These are phyloP conservation scores for Lecanicillium sp. DNA, from an alignment of 2,329 filamentous ascomycete genomes.

Conservation along the genomic window DNA sequence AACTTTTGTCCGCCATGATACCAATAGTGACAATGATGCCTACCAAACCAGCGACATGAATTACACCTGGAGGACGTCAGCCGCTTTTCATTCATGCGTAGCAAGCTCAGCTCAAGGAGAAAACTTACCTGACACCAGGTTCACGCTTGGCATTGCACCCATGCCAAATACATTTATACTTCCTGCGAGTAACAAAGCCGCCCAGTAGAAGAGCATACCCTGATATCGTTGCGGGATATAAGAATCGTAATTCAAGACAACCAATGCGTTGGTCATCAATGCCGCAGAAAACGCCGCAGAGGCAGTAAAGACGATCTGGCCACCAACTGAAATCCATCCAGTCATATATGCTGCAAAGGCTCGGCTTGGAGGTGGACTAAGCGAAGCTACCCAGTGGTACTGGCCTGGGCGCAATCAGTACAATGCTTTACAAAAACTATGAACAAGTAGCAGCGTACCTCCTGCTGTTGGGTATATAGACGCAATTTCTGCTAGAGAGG, in stretches of 20 bases:
- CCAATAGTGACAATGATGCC: slow-evolving; percentile 19
- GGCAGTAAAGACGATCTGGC: slow-evolving; percentile 35
- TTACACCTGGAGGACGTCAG: slow-evolving; percentile 11
- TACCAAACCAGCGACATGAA: slow-evolving; percentile 20
- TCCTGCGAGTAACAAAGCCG: slow-evolving; percentile 27
- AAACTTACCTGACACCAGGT: slow-evolving; percentile 15
- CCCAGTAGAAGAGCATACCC: slow-evolving; percentile 39
- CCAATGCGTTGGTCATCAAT: slow-evolving; percentile 32
- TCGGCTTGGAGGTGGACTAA: slow-evolving; percentile 14
- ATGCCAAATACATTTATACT: slow-evolving; percentile 33
- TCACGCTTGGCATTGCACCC: slow-evolving; percentile 26
- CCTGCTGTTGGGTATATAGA: slow-evolving; percentile 27
- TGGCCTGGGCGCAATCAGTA: slow-evolving; percentile 21
- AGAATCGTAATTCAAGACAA: slow-evolving; percentile 30
- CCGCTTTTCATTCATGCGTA: no score
- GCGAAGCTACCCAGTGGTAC: slow-evolving; percentile 36
- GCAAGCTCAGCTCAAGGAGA: accelerated
- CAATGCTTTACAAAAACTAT: not conserved
- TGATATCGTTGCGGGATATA: slow-evolving; percentile 35
- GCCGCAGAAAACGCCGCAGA: slow-evolving; percentile 38
- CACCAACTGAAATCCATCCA: slow-evolving; percentile 37
- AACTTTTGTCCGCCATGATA: slow-evolving; percentile 22
- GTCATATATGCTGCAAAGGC: slow-evolving; percentile 15
- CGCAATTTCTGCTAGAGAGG: slow-evolving; percentile 30
- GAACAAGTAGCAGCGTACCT: slow-evolving; percentile 11